Percentiles rank a stretch among this genome's conserved stretches.
Conservation (phyloP, 768 basidiomycete species). For the Pleurotus djamor region DNA sequence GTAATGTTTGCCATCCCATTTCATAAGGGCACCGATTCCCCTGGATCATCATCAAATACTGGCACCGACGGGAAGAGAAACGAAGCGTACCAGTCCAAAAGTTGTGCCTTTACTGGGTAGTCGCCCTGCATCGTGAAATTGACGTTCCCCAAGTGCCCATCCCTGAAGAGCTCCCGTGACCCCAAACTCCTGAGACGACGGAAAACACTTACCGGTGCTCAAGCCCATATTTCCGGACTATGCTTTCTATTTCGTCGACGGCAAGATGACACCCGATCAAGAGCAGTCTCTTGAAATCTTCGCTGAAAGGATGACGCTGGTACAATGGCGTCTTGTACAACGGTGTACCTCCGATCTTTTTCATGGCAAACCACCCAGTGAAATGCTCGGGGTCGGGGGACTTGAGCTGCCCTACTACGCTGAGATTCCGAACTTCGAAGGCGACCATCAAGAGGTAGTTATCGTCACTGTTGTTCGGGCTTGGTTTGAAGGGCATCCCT, state of each 20-base stretch:
- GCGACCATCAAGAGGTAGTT: background rate
- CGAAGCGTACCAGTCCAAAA: background rate
- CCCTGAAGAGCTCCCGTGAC: background rate
- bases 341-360: background rate
- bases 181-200: background rate
- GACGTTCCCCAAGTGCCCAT: background rate
- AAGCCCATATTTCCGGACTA: background rate
- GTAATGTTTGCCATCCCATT: background rate
- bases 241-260: background rate
- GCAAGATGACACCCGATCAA: background rate
- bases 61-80: background rate
- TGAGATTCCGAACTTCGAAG: background rate
- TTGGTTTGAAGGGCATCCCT: background rate
- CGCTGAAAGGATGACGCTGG: background rate
- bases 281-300: background rate
- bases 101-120: background rate
- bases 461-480: background rate
- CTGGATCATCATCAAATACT: background rate
- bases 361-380: background rate
- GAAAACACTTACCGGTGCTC: background rate
- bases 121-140: background rate
- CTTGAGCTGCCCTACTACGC: background rate
- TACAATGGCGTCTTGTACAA: background rate
- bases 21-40: background rate
- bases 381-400: background rate